Conservation (phyloP, 495 filamentous ascomycete species). For the Tuber microsphaerosporum region DNA sequence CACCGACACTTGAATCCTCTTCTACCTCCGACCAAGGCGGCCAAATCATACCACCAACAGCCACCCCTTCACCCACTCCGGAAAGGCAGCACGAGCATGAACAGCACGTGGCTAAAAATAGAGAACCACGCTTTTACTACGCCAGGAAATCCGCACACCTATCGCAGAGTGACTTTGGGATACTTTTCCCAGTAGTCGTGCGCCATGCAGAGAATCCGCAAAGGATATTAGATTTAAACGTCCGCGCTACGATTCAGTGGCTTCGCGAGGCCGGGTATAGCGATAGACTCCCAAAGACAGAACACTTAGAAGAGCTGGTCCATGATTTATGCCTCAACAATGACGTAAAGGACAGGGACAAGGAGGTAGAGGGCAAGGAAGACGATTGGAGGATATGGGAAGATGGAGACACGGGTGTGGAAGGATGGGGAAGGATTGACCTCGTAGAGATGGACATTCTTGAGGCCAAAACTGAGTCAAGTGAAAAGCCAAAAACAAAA, state of each 20-base stretch:
- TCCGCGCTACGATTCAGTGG: slow-evolving; percentile 37
- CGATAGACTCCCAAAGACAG: background rate
- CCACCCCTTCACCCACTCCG: slow-evolving; percentile 5
- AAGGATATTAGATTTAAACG: slow-evolving; percentile 56
- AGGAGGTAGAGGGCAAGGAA: background rate
- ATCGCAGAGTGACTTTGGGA: slow-evolving; percentile 68
- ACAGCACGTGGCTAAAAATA: slow-evolving; percentile 2
- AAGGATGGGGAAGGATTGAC: background rate
- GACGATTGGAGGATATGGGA: slow-evolving; percentile 1
- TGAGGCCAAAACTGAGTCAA: background rate
- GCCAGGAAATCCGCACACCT: slow-evolving; percentile 58
- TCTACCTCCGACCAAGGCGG: slow-evolving; percentile 2
- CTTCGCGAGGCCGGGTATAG: slow-evolving; percentile 27
- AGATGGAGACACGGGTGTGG: background rate
- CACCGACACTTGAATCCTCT: slow-evolving; percentile 14
- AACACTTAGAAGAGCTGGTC: background rate
- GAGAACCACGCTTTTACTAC: slow-evolving; percentile 56
- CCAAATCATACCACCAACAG: slow-evolving; percentile 21
- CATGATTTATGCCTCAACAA: background rate
- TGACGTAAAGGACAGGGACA: background rate
- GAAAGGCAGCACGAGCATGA: background rate
- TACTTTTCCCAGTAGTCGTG: slow-evolving; percentile 64
- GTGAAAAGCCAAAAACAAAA: background rate
- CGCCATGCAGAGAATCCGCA: slow-evolving; percentile 56
- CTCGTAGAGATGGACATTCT: background rate